Conservation (phyloP, 768 basidiomycete species). For the Mycena capillaripes region DNA sequence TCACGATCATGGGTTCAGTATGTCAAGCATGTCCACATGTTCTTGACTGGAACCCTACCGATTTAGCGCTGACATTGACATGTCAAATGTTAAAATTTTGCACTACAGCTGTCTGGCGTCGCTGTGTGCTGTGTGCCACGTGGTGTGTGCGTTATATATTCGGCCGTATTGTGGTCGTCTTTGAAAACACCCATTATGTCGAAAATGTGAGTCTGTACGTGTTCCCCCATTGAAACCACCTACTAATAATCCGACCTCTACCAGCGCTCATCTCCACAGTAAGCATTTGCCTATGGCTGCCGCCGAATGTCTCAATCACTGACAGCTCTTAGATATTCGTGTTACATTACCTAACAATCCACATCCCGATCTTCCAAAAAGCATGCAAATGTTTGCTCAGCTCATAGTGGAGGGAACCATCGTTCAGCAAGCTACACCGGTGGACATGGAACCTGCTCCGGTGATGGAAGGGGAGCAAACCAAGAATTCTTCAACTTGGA, state of each 20-base stretch:
- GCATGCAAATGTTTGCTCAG: slow-evolving; percentile 23
- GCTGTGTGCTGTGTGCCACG: neutral
- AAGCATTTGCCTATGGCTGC: neutral
- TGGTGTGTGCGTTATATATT: slow-evolving; percentile 1
- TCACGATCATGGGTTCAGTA: too few species aligned
- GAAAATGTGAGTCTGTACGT: neutral
- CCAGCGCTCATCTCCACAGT: slow-evolving; percentile 1
- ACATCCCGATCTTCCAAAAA: slow-evolving; percentile 7
- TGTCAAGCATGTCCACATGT: too few species aligned
- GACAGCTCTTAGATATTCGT: slow-evolving; percentile 5
- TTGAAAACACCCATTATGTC: slow-evolving; percentile 2
- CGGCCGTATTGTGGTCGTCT: neutral
- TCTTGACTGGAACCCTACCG: neutral
- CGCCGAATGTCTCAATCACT: neutral
- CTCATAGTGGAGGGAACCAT: slow-evolving; percentile 5
- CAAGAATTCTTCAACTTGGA: slow-evolving; percentile 7
- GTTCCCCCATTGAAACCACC: neutral
- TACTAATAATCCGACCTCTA: neutral
- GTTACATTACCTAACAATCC: neutral
- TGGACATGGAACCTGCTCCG: neutral
- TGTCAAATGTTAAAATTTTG: neutral
- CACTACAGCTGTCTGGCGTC: neutral
- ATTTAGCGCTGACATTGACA: neutral
- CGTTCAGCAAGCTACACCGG: neutral
- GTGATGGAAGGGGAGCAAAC: neutral